Percentiles rank a stretch among this genome's conserved stretches.
Evolutionary conservation across 768 basidiomycete genomes (phyloP).

Genomic region (Mycena sanguinolenta): DNA sequence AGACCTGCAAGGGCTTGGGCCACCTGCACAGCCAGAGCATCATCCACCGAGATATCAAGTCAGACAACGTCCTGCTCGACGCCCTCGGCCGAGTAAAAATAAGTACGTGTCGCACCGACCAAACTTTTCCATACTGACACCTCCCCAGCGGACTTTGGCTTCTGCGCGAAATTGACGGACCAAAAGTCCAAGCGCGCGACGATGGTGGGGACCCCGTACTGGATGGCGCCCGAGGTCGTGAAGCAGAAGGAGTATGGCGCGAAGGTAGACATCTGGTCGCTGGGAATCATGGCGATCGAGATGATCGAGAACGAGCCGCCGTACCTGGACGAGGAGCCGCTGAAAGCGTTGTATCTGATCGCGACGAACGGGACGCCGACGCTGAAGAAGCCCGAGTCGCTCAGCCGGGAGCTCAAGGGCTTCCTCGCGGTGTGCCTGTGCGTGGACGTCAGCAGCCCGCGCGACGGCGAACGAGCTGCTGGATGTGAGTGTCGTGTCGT

Average conservation of each 20-base stretch:
- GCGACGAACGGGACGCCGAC: slow-evolving; percentile 99
- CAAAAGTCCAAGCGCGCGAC: slow-evolving; percentile 97
- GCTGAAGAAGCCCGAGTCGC: slow-evolving; percentile 92
- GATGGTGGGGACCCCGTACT: slow-evolving; percentile 98
- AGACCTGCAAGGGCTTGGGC: slow-evolving; percentile 96
- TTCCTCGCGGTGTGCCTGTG: slow-evolving; percentile 98
- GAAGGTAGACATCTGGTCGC: slow-evolving; percentile 96
- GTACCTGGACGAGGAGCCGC: slow-evolving; percentile 94
- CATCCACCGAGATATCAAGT: slow-evolving; percentile 98
- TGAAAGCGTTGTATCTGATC: slow-evolving; percentile 94
- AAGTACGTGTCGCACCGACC: slow-evolving; percentile 69
- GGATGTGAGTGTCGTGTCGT: slow-evolving; percentile 65
- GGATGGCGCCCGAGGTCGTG: slow-evolving; percentile 99
- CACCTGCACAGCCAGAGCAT: slow-evolving; percentile 95
- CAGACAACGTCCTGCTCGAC: slow-evolving; percentile 95
- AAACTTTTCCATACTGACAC: slow-evolving; percentile 8
- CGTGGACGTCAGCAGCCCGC: slow-evolving; percentile 93
- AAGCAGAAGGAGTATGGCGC: slow-evolving; percentile 98
- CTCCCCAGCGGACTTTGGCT: slow-evolving; percentile 90
- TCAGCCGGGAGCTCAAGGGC: slow-evolving; percentile 93
- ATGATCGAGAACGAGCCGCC: slow-evolving; percentile 99
- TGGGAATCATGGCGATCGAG: slow-evolving; percentile 98
- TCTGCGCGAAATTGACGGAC: slow-evolving; percentile 95
- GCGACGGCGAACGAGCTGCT: slow-evolving; percentile 91
- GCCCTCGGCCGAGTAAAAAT: slow-evolving; percentile 96